Percentiles rank a stretch among this genome's conserved stretches.
Evolutionary conservation across 108 stramenopile species (phyloP).

Genomic region (Seminavis robusta): DNA sequence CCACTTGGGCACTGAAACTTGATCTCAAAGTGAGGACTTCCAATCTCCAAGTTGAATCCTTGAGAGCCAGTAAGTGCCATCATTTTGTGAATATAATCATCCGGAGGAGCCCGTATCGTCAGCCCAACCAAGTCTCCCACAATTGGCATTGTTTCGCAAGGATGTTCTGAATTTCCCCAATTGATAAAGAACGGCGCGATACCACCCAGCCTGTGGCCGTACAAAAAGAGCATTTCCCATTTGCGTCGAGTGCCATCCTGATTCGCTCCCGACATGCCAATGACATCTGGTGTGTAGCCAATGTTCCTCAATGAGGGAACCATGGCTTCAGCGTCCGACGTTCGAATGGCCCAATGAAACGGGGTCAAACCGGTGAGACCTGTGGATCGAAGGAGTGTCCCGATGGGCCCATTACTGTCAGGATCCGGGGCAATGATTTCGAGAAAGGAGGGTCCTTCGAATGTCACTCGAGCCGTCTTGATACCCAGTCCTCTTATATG

Average conservation of each 20-base stretch:
- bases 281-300: slow-evolving; percentile 14
- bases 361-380: slow-evolving; percentile 11
- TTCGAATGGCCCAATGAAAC: slow-evolving; percentile 15
- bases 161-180: slow-evolving; percentile 20
- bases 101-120: slow-evolving; percentile 4
- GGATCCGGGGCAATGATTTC: slow-evolving; percentile 24
- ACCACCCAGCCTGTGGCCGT: slow-evolving; percentile 16
- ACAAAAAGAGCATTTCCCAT: slow-evolving; percentile 27
- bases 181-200: slow-evolving; percentile 12
- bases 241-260: slow-evolving; percentile 14
- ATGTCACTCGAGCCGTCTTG: slow-evolving; percentile 10
- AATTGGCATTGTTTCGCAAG: slow-evolving; percentile 6
- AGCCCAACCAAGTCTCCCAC: slow-evolving; percentile 11
- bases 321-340: slow-evolving; percentile 3
- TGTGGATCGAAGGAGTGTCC: slow-evolving; percentile 1
- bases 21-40: no score
- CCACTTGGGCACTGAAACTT: no score
- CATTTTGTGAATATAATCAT: slow-evolving; percentile 4
- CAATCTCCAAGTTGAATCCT: no score
- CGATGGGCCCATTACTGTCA: slow-evolving; percentile 8
- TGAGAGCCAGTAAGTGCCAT: no score
- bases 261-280: slow-evolving; percentile 4
- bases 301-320: slow-evolving; percentile 17
- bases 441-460: slow-evolving; percentile 11
- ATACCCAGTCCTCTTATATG: slow-evolving; percentile 10